Percentiles rank a stretch among this genome's conserved stretches.
Evolutionary conservation across 2,329 filamentous ascomycete species (phyloP).

Genomic region (Alternaria metachromatica): DNA sequence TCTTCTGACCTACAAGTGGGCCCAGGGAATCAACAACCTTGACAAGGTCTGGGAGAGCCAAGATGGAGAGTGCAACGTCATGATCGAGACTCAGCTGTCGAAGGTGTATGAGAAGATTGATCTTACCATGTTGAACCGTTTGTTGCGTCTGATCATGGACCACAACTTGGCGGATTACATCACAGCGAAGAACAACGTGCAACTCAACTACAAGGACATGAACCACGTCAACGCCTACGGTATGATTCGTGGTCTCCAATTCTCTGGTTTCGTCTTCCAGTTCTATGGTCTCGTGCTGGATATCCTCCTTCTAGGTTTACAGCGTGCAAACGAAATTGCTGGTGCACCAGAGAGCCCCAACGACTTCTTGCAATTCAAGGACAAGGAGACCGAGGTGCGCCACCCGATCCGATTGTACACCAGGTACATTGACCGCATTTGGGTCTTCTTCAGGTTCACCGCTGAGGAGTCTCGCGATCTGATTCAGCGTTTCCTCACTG

Average conservation of each 20-base stretch:
- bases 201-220: conserved; percentile 99
- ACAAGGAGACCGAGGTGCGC: conserved; percentile 86
- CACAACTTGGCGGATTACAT: conserved; percentile 99
- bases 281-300: conserved; percentile 97
- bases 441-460: conserved; percentile 94
- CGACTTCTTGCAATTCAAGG: conserved; percentile 96
- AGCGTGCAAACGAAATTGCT: conserved; percentile 97
- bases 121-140: conserved; percentile 89
- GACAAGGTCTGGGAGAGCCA: conserved; percentile 93
- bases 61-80: conserved; percentile 95
- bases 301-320: conserved; percentile 86
- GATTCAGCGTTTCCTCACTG: conserved; percentile 96
- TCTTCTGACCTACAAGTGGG: conserved; percentile 96
- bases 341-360: conserved; percentile 93
- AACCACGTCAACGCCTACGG: conserved; percentile 99
- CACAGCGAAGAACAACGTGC: conserved; percentile 98
- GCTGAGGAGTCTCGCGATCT: conserved; percentile 94
- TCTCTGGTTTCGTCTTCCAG: conserved; percentile 98
- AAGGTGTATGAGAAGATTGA: conserved; percentile 99
- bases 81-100: conserved; percentile 98
- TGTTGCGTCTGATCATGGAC: conserved; percentile 96
- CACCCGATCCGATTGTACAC: conserved; percentile 98
- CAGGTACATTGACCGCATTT: conserved; percentile 96
- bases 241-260: conserved; percentile 96
- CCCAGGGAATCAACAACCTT: conserved; percentile 98